Conservation (phyloP, 2,329 filamentous ascomycete genomes). For the Colletotrichum noveboracense region DNA sequence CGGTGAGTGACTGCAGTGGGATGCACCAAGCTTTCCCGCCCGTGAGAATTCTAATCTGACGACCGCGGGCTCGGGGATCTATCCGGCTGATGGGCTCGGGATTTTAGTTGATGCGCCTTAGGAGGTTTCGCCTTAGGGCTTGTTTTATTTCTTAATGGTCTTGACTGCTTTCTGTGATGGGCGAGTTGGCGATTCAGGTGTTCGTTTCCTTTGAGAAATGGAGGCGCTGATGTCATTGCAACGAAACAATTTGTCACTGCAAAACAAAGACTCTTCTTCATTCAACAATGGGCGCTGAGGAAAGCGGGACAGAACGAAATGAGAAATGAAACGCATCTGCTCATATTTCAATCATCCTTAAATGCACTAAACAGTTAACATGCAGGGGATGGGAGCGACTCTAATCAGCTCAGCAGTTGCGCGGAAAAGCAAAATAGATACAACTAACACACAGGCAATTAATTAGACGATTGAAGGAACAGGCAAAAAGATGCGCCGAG, state of each 20-base stretch:
- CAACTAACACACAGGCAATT: not conserved
- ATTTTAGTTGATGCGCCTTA: not conserved
- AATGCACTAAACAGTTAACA: too few species aligned
- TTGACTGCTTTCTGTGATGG: not conserved
- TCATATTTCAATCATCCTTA: too few species aligned
- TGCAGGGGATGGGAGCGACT: too few species aligned
- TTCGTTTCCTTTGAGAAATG: not conserved
- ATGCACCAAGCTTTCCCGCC: not conserved
- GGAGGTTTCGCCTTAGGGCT: not conserved
- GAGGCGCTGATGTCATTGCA: not conserved
- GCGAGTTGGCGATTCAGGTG: not conserved
- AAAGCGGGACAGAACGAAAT: too few species aligned
- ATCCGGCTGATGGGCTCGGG: not conserved
- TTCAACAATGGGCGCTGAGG: too few species aligned
- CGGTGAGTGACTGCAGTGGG: not conserved
- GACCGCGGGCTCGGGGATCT: not conserved
- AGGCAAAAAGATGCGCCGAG: not conserved
- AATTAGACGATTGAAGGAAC: not conserved
- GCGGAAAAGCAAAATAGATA: too few species aligned
- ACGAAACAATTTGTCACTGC: not conserved
- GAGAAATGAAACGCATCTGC: not conserved
- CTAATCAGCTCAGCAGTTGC: not conserved
- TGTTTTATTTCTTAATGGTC: not conserved
- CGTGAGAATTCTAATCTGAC: not conserved
- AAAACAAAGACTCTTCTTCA: not conserved